Evolutionary conservation across 805 yeast species (phyloP), one percentile per base, ranked within the genome.

Genomic region (Teunomyces cretensis): DNA sequence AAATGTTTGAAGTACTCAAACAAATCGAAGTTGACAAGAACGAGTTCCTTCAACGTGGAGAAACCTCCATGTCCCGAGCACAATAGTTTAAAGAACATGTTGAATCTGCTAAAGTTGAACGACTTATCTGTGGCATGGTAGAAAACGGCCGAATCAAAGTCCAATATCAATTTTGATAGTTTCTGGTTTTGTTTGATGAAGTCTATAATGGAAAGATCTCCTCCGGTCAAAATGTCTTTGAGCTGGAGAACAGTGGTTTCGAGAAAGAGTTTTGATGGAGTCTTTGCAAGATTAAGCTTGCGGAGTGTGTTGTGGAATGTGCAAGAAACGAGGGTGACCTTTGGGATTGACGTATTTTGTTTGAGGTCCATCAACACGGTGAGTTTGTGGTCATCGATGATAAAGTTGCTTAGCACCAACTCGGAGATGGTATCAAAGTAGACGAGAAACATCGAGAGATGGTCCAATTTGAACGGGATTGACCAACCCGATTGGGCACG

Each of bases 401-500:
- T 69, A 53, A 81, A 68, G 48, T 78, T 75, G 39, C 66, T 64
- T 24, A 81, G 59, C 3, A 59, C 58, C 17, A 81, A 56, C 41
- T 72, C 73, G 27, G 71, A 64, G 5, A 81, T 69, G 9, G 43
- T 36, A 39, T 58, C 64, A 45, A 56, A 70, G 7, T 68, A 53
- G 12, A 76, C 75, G 46, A 76, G 65, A 14, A 81, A 63, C 50
- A 77, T 62, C 1, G 79, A 57, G 6, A 80, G 52, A 48, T 75
- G 78, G 9, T 72, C 63, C 13, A 53, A 40, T 46, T 76, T 67
- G 50, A 80, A 60, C 3, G 83, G 80, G 12, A 81, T 74, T 28
- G 74, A 72, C 81, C 81, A 75, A 2, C 80, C 80, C 0, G 68
- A 46, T 47, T 76, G 77, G 0, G 79, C 68, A 3, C 70, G 62